Percentiles rank a stretch among this genome's conserved stretches.
These are phyloP conservation scores for Diddensiella santjacobensis DNA, from an alignment of 805 yeast species.

Conservation along the genomic window DNA sequence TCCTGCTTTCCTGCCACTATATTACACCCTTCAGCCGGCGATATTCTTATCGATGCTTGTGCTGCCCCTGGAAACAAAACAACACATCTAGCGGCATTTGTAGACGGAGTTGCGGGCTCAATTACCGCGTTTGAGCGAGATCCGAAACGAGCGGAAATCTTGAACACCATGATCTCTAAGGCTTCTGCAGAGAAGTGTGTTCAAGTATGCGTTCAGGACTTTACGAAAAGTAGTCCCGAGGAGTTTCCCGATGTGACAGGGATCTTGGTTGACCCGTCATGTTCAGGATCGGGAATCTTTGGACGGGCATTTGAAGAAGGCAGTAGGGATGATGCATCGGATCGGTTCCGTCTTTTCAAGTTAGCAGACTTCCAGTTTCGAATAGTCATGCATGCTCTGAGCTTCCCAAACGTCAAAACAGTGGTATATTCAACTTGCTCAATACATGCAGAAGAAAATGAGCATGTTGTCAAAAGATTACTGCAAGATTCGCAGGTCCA, in stretches of 20 bases:
- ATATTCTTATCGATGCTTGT: constrained; percentile 80
- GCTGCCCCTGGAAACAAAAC: constrained; percentile 99
- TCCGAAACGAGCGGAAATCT: constrained; percentile 59
- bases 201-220: constrained; percentile 49
- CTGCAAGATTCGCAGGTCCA: constrained; percentile 63
- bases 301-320: constrained; percentile 68
- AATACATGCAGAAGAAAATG: constrained; percentile 89
- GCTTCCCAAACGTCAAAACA: constrained; percentile 68
- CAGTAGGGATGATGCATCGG: constrained; percentile 35
- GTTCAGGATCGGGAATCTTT: constrained; percentile 96
- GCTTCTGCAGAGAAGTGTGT: constrained; percentile 63
- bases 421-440: constrained; percentile 96
- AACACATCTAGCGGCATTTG: constrained; percentile 76
- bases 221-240: constrained; percentile 54
- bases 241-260: constrained; percentile 70
- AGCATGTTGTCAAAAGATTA: constrained; percentile 79
- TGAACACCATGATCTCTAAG: constrained; percentile 70
- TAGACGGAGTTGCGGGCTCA: constrained; percentile 38
- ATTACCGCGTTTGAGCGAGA: constrained; percentile 90
- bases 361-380: constrained; percentile 83
- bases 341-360: constrained; percentile 55
- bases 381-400: constrained; percentile 82
- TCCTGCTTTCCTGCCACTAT: constrained; percentile 95
- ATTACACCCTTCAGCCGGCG: constrained; percentile 57
- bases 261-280: constrained; percentile 89